Conservation (phyloP, 345 rosid genomes). For the Hypericum perforatum region DNA sequence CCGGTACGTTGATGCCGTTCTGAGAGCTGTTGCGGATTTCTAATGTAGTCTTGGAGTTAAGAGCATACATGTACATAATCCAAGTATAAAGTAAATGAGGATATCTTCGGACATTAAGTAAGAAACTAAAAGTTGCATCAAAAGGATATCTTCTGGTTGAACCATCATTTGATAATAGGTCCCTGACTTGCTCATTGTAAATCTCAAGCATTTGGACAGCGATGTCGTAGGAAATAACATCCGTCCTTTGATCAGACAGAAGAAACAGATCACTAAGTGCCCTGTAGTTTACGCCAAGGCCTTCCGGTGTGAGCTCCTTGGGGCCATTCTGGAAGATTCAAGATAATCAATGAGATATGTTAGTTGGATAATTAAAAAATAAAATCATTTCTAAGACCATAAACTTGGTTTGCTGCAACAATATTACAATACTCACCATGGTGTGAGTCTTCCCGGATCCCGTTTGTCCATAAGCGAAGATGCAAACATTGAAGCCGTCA, state of each 20-base stretch:
- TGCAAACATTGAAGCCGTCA: conserved; percentile 27
- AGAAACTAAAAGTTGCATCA: neutral
- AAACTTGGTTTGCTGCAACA: neutral
- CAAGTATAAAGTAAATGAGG: no score
- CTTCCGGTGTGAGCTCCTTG: conserved; percentile 20
- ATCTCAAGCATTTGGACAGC: conserved; percentile 29
- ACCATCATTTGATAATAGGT: conserved; percentile 18
- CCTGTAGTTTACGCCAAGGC: conserved; percentile 27
- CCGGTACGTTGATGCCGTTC: conserved; percentile 28
- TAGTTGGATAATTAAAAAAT: conserved; percentile 1
- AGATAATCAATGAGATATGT: conserved; percentile 5
- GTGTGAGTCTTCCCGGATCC: conserved; percentile 28
- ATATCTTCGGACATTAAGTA: neutral
- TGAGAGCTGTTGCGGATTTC: conserved; percentile 27
- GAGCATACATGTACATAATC: conserved; percentile 4
- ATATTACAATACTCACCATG: conserved; percentile 18
- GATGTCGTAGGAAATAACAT: conserved; percentile 18
- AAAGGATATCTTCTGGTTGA: conserved; percentile 28
- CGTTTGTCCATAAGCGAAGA: conserved; percentile 30
- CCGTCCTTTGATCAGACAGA: conserved; percentile 24
- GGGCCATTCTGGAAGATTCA: conserved; percentile 26
- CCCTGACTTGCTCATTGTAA: conserved; percentile 28
- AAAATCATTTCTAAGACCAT: neutral
- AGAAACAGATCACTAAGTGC: conserved; percentile 27
- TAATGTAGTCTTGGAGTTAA: conserved; percentile 24